Evolutionary conservation across 2,329 filamentous ascomycete genomes (phyloP), one percentile per base, ranked within the genome.

Genomic region (Epichloe gansuensis): DNA sequence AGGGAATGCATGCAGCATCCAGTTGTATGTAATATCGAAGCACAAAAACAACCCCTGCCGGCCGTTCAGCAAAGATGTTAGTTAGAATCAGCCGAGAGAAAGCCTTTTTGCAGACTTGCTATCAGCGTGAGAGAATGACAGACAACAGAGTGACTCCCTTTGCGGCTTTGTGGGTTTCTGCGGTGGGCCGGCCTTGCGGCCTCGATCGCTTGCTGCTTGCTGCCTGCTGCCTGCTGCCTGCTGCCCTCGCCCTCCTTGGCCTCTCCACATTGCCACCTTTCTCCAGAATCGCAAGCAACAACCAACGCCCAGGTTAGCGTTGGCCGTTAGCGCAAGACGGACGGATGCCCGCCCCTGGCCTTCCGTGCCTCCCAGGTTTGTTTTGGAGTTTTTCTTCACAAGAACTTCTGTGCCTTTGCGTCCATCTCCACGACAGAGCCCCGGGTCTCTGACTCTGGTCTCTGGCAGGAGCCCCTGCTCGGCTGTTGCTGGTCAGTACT

Each of bases 291-390:
- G 52, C 52, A 54, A 54, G 35, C 44, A 43, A 43, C 44, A 51
- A 51, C 52, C 52, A 50, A 1, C 34, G 42, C 52, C 51, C 21
- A 50, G 13, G 46, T 53, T 50, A 46, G 54, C 55, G 46, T 52
- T 55, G 52, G 55, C 46, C 54, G 46, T 52, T 55, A 53, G 55
- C 46, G 50, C 49, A 50, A 23, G 46, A 21, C 54, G 54, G 46
- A 21, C 54, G 54, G 55, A 57, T 57, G 43, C 41, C 38, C 52
- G 50, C 50, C 56, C 54, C 56, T 52, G 49, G 23, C 48, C 38
- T 50, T 38, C 46, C 43, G 45, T 38, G 43, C 28, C 34, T 31
- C 13, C 21, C 23, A 25, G 9, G 12, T 23, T 37, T 49, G 28
- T n/a, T 34, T 45, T 21, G 21, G 8, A 8, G 15, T 45, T 34